phyloP scores from a whole-genome alignment of 179 eudicot species.

The Silene noctiflora region DNA sequence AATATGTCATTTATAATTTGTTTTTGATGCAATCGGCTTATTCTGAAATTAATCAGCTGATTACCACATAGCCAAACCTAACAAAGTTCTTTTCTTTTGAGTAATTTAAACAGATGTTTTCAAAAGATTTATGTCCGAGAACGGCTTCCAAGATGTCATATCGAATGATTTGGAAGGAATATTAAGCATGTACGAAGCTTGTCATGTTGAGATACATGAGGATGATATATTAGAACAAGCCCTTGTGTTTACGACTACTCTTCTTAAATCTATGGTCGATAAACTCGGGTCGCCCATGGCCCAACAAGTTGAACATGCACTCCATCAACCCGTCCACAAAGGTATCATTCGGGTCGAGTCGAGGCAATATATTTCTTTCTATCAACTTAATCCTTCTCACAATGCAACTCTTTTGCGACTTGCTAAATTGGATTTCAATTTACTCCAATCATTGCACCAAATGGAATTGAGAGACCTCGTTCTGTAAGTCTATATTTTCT shows the following conservation, averaged over 20 bases:
- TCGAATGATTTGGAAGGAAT: conserved; percentile 25
- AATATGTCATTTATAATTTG: too few species aligned
- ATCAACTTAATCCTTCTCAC: conserved; percentile 26
- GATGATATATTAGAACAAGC: conserved; percentile 22
- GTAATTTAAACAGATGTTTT: conserved; percentile 38
- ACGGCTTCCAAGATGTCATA: conserved; percentile 22
- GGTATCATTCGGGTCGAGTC: conserved; percentile 35
- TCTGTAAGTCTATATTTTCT: conserved; percentile 20
- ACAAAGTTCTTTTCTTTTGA: too few species aligned
- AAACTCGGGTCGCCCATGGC: conserved; percentile 3
- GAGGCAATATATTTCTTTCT: conserved; percentile 26
- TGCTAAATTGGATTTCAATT: conserved; percentile 44
- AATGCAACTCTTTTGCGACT: conserved; percentile 24
- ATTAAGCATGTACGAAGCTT: conserved; percentile 38
- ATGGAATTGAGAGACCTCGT: conserved; percentile 30
- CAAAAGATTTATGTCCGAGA: conserved; percentile 24
- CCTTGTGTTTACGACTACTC: not conserved
- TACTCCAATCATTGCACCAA: conserved; percentile 35
- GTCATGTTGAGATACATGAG: conserved; percentile 12
- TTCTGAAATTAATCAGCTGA: too few species aligned
- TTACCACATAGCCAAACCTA: too few species aligned
- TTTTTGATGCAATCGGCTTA: too few species aligned
- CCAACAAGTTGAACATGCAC: conserved; percentile 20
- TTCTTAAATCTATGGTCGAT: not conserved
- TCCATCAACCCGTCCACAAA: conserved; percentile 28